These are phyloP conservation scores for Cryptosporidium felis DNA, from an alignment of 169 alveolate genomes.

Conservation along the genomic window DNA sequence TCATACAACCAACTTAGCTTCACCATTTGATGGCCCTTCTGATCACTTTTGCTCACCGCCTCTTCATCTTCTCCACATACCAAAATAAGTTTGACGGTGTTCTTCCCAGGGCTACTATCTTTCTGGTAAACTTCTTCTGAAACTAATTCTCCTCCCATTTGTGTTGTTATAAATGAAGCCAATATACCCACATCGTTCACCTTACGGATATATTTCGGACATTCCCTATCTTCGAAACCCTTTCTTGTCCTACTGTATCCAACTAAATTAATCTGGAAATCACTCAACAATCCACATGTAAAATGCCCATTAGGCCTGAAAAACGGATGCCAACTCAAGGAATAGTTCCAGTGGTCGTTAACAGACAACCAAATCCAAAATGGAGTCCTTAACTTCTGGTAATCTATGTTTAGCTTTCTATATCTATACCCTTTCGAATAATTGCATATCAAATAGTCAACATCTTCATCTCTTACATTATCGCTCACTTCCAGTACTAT, in stretches of 20 bases:
- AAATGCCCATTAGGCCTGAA: slow-evolving; percentile 65
- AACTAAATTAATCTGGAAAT: background rate
- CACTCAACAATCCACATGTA: background rate
- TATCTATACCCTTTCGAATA: slow-evolving; percentile 31
- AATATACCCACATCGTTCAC: slow-evolving; percentile 41
- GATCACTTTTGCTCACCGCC: background rate
- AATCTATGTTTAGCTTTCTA: slow-evolving; percentile 18
- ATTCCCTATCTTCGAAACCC: background rate
- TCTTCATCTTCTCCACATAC: slow-evolving; percentile 12
- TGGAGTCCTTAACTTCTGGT: slow-evolving; percentile 52
- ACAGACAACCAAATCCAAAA: slow-evolving; percentile 70
- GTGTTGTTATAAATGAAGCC: slow-evolving; percentile 33
- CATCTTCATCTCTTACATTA: slow-evolving; percentile 16
- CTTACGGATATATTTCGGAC: slow-evolving; percentile 40
- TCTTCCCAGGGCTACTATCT: background rate
- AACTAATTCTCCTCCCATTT: slow-evolving; percentile 35
- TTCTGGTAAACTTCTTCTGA: background rate
- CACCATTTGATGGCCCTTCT: slow-evolving; percentile 6
- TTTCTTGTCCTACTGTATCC: slow-evolving; percentile 6
- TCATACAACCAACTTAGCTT: slow-evolving; percentile 43
- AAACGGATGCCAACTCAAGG: slow-evolving; percentile 68
- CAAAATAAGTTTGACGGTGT: background rate
- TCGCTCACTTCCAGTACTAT: background rate
- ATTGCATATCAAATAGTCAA: slow-evolving; percentile 37
- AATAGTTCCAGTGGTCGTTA: slow-evolving; percentile 56